These are phyloP conservation scores for Protostelium mycophagum DNA, from an alignment of 78 protist genomes.

Conservation along the genomic window DNA sequence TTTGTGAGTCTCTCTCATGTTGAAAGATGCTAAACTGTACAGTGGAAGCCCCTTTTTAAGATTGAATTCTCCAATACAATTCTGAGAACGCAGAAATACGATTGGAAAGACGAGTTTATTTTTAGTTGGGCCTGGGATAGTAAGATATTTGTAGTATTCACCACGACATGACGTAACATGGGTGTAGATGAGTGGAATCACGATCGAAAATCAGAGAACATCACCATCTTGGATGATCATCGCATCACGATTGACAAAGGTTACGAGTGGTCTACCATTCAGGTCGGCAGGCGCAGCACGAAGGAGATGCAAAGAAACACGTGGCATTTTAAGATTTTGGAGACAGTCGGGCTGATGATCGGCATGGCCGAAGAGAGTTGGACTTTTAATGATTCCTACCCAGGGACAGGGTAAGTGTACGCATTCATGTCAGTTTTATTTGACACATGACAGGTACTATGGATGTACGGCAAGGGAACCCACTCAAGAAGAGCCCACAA, in stretches of 20 bases:
- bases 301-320: neutral
- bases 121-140: neutral
- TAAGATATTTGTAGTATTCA: neutral
- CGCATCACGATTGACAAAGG: neutral
- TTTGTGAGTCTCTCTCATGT: neutral
- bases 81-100: neutral
- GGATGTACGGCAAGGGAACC: neutral
- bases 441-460: neutral
- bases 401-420: neutral
- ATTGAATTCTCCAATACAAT: neutral
- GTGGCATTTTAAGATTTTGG: neutral
- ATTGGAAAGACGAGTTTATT: neutral
- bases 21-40: neutral
- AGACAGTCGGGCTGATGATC: neutral
- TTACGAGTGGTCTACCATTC: neutral
- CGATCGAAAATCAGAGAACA: neutral
- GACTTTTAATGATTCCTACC: neutral
- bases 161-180: neutral
- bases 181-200: neutral
- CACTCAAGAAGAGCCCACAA: neutral
- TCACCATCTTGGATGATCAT: neutral
- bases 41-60: neutral
- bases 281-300: neutral
- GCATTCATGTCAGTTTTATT: neutral
- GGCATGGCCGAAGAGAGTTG: neutral